These are phyloP conservation scores for Amylostereum areolatum DNA, from an alignment of 1,284 basidiomycete species.

Conservation along the genomic window DNA sequence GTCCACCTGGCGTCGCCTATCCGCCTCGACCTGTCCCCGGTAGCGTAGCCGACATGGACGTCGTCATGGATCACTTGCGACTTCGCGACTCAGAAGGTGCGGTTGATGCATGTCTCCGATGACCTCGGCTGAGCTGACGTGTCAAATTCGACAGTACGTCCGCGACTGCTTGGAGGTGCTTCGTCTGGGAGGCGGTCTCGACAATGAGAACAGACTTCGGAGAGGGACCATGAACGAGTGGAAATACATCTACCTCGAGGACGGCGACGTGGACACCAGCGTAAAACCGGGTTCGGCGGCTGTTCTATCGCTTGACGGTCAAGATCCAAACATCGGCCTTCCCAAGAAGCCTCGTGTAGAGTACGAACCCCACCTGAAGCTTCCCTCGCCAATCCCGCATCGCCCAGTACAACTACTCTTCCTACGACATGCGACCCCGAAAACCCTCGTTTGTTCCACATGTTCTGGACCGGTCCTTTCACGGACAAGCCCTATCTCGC, in stretches of 20 bases:
- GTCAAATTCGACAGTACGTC: constrained; percentile 48
- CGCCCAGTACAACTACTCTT: constrained; percentile 31
- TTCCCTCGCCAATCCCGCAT: constrained; percentile 32
- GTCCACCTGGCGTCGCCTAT: constrained; percentile 57
- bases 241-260: constrained; percentile 62
- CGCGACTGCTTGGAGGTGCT: constrained; percentile 74
- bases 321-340: constrained; percentile 33
- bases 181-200: constrained; percentile 59
- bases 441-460: constrained; percentile 69
- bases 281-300: constrained; percentile 20
- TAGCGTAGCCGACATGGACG: constrained; percentile 80
- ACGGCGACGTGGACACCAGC: constrained; percentile 35
- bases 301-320: constrained; percentile 18
- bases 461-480: constrained; percentile 79
- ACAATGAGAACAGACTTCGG: constrained; percentile 52
- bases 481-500: constrained; percentile 78
- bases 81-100: constrained; percentile 74
- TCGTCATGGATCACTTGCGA: constrained; percentile 89
- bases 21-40: constrained; percentile 81
- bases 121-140: constrained; percentile 4
- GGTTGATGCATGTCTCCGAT: constrained; percentile 12
- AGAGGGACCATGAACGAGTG: constrained; percentile 55
- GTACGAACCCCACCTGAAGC: constrained; percentile 34
- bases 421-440: constrained; percentile 51
- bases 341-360: constrained; percentile 37